A percentile compares a stretch with the other conserved stretches of the same genome.
phyloP scores from a whole-genome alignment of 805 yeast genomes.

The Candida endomychidarum region DNA sequence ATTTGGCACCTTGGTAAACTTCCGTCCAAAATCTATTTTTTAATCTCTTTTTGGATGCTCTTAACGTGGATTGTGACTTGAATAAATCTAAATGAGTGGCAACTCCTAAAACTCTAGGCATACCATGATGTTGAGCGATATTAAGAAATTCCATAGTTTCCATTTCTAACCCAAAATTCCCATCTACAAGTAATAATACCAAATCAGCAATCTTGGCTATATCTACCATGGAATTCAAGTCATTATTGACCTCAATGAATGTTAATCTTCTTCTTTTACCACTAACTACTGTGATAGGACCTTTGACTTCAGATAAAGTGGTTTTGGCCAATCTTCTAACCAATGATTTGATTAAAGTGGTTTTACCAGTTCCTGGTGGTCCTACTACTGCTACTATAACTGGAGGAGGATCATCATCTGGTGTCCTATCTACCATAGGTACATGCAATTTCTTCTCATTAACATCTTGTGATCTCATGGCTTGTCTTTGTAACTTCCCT shows the following conservation, averaged over 20 bases:
- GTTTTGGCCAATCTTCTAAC: slow-evolving; percentile 88
- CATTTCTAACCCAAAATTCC: slow-evolving; percentile 98
- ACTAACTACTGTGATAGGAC: slow-evolving; percentile 95
- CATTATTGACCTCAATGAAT: slow-evolving; percentile 89
- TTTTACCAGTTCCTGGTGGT: slow-evolving; percentile 98
- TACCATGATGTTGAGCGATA: slow-evolving; percentile 96
- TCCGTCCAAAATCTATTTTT: slow-evolving; percentile 98
- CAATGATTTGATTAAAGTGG: slow-evolving; percentile 86
- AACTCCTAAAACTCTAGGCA: slow-evolving; percentile 95
- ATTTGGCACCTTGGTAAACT: slow-evolving; percentile 96
- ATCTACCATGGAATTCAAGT: slow-evolving; percentile 93
- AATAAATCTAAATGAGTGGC: slow-evolving; percentile 95
- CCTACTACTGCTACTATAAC: slow-evolving; percentile 96
- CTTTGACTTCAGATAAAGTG: slow-evolving; percentile 79
- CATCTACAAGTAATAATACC: slow-evolving; percentile 86
- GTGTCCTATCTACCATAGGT: slow-evolving; percentile 96
- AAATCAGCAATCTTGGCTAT: slow-evolving; percentile 94
- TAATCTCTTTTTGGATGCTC: slow-evolving; percentile 87
- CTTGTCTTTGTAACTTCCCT: slow-evolving; percentile 79
- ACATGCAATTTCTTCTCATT: slow-evolving; percentile 87
- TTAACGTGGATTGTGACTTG: slow-evolving; percentile 81
- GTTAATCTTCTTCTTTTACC: slow-evolving; percentile 93
- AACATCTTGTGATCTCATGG: slow-evolving; percentile 79
- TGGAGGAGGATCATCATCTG: slow-evolving; percentile 98
- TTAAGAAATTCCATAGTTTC: slow-evolving; percentile 98